phyloP scores from a whole-genome alignment of 352 stramenopile genomes.

The Phytophthora vignae region DNA sequence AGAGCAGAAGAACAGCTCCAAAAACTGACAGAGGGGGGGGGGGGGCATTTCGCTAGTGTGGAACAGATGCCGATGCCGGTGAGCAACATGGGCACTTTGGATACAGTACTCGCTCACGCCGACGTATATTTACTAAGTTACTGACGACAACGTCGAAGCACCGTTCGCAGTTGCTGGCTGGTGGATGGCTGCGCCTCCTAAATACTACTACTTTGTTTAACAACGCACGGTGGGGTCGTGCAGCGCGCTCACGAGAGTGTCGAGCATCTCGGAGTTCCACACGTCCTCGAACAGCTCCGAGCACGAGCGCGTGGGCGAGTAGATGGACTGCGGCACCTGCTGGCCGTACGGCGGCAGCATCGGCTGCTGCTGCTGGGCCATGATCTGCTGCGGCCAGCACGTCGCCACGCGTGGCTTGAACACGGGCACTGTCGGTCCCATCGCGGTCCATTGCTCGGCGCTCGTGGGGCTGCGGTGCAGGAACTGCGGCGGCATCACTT shows the following conservation, averaged over 20 bases:
- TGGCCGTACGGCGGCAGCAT: constrained; percentile 27
- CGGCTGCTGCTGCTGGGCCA: constrained; percentile 22
- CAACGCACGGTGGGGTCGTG: constrained; percentile 44
- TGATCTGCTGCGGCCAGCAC: constrained; percentile 33
- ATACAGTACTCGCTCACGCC: background rate
- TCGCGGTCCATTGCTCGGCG: constrained; percentile 33
- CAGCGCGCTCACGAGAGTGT: constrained; percentile 47
- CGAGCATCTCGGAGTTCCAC: constrained; percentile 56
- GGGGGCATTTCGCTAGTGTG: constrained; percentile 20
- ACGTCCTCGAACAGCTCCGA: constrained; percentile 46
- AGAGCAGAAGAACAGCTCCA: background rate
- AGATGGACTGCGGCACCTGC: constrained; percentile 23
- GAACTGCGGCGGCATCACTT: constrained; percentile 29
- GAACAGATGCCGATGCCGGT: constrained; percentile 8
- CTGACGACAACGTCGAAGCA: constrained; percentile 6
- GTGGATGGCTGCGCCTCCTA: constrained; percentile 9
- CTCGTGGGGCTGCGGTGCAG: constrained; percentile 41
- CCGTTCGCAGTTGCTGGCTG: background rate
- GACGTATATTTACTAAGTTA: constrained; percentile 24
- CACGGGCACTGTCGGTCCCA: constrained; percentile 15
- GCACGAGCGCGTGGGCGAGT: constrained; percentile 40
- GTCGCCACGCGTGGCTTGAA: constrained; percentile 29
- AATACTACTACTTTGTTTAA: constrained; percentile 24
- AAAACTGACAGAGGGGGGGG: too few species aligned
- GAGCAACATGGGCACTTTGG: constrained; percentile 2